These are phyloP conservation scores for Jaltomata sinuosa DNA, from an alignment of 257 asterid genomes.

Conservation along the genomic window DNA sequence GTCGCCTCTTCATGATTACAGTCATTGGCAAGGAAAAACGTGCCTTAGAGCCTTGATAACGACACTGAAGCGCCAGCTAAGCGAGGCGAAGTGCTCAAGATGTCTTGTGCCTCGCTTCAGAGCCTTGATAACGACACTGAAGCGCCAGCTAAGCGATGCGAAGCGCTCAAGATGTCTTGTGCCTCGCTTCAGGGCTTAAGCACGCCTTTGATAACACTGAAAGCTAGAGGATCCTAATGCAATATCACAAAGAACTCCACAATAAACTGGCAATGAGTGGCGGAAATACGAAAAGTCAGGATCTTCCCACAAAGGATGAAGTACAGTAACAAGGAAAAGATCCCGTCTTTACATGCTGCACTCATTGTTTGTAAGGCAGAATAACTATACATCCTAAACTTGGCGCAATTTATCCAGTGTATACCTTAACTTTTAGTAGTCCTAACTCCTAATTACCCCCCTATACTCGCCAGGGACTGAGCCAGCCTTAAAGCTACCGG, in stretches of 20 bases:
- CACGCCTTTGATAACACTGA: background rate
- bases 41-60: background rate
- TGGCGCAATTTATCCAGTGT: background rate
- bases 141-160: background rate
- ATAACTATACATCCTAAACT: background rate
- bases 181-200: background rate
- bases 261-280: background rate
- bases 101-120: background rate
- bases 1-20: background rate
- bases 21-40: background rate
- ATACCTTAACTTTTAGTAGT: background rate
- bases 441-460: background rate
- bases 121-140: background rate
- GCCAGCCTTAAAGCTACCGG: too few relatives aligned
- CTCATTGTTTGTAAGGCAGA: background rate
- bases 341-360: background rate
- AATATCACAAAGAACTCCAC: background rate
- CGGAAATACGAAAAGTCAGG: background rate
- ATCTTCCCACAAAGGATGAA: background rate
- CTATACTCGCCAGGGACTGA: background rate
- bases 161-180: background rate
- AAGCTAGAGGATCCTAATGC: background rate
- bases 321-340: background rate
- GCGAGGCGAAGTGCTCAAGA: background rate
- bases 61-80: background rate